These are phyloP conservation scores for Mucor saturninus DNA, from an alignment of 371 early-diverging fungal species.

Conservation along the genomic window DNA sequence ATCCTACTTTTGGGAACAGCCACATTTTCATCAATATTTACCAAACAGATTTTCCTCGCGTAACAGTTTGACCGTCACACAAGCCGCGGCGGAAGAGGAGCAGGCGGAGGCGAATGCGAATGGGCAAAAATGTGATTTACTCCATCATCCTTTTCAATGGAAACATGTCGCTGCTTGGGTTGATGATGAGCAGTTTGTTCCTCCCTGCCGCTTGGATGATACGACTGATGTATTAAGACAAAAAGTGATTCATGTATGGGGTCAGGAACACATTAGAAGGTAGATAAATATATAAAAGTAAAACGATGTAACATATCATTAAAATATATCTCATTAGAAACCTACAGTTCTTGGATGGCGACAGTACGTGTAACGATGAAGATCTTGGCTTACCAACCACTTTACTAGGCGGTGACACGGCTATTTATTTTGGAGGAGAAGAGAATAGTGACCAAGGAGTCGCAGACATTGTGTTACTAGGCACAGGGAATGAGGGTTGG, in stretches of 20 bases:
- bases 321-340: not conserved
- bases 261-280: conserved; percentile 36
- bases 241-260: conserved; percentile 39
- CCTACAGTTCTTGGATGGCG: conserved; percentile 5
- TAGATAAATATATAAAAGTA: conserved; percentile 14
- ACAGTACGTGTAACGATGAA: conserved; percentile 7
- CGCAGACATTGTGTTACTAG: conserved; percentile 39
- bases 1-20: conserved; percentile 49
- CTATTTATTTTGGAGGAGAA: conserved; percentile 11
- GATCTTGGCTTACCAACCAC: not conserved
- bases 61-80: conserved; percentile 16
- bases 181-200: not conserved
- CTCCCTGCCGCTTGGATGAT: not conserved
- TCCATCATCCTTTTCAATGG: not conserved
- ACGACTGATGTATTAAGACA: too few species aligned
- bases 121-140: not conserved
- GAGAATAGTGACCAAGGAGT: conserved; percentile 16
- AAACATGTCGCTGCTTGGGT: conserved; percentile 5
- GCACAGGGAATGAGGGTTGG: conserved; percentile 40
- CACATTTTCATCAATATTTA: conserved; percentile 32
- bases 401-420: too few species aligned
- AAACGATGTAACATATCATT: too few species aligned
- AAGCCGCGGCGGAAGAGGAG: too few species aligned
- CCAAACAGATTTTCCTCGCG: conserved; percentile 37
- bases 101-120: too few species aligned